Percentiles rank a stretch among this genome's conserved stretches.
Evolutionary conservation across 257 asterid species (phyloP).

Genomic region (Agastache rugosa): DNA sequence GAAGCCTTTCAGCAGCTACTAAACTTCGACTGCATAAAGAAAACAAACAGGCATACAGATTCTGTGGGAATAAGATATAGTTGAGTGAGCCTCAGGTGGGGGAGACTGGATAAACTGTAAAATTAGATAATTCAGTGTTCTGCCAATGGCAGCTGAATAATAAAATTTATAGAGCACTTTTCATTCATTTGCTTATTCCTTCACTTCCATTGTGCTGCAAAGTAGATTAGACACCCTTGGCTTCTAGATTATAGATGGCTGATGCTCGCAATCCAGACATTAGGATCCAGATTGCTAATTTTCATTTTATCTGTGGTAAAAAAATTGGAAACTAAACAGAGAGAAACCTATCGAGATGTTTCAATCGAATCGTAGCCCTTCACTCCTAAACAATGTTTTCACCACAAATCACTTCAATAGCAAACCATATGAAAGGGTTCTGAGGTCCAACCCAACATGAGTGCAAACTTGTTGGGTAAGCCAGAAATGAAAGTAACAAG

Average conservation of each 20-base stretch:
- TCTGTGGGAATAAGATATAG: background rate
- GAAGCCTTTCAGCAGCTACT: slow-evolving; percentile 17
- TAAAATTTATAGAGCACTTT: background rate
- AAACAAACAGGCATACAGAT: background rate
- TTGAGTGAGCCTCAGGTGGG: background rate
- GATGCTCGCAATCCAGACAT: too few relatives aligned
- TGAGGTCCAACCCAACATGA: background rate
- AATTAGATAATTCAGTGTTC: background rate
- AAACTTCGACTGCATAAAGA: slow-evolving; percentile 17
- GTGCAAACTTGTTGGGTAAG: background rate
- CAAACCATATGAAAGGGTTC: background rate
- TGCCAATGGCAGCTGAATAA: background rate
- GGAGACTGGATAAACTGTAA: background rate
- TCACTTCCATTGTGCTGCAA: too few relatives aligned
- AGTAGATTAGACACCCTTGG: too few relatives aligned
- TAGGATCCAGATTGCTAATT: background rate
- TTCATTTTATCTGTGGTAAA: background rate
- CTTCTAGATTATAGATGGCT: too few relatives aligned
- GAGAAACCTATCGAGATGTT: background rate
- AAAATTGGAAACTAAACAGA: background rate
- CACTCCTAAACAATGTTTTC: background rate
- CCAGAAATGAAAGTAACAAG: background rate
- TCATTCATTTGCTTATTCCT: too few relatives aligned
- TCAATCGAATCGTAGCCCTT: background rate
- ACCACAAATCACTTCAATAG: background rate